Conservation (phyloP, 331 rosid species). For the Arachis monticola region DNA sequence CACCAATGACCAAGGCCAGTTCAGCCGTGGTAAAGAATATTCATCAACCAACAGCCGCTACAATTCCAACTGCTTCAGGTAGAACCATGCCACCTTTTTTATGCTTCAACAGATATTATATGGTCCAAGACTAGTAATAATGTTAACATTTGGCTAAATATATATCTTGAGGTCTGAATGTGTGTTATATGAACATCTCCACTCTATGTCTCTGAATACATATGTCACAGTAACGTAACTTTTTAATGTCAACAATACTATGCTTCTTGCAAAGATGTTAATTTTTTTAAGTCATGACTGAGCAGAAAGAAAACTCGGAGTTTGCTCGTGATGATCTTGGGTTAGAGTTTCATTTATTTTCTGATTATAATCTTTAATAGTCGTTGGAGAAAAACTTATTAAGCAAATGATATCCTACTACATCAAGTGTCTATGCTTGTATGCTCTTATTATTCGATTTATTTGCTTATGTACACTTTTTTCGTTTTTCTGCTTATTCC, state of each 20-base stretch:
- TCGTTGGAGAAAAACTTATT: background rate
- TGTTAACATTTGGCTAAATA: background rate
- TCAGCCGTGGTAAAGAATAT: conserved; percentile 60
- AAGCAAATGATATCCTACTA: conserved; percentile 5
- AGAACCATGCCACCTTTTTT: conserved; percentile 33
- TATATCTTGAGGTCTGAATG: background rate
- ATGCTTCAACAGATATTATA: conserved; percentile 4
- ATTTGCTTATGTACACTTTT: conserved; percentile 21
- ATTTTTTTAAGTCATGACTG: background rate
- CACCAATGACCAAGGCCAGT: conserved; percentile 78
- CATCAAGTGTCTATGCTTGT: conserved; percentile 21
- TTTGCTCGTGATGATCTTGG: conserved; percentile 13
- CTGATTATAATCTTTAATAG: conserved; percentile 28
- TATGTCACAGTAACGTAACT: background rate
- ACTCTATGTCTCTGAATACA: conserved; percentile 8
- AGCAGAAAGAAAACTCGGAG: background rate
- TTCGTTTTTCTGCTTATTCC: conserved; percentile 50
- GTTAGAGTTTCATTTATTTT: conserved; percentile 10
- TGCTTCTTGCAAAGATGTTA: conserved; percentile 19
- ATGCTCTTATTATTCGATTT: conserved; percentile 13
- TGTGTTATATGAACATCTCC: background rate
- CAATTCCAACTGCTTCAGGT: conserved; percentile 70
- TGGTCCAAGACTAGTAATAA: background rate
- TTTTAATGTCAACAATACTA: conserved; percentile 23
- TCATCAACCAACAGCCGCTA: conserved; percentile 69